These are phyloP conservation scores for Celoporthe dispersa DNA, from an alignment of 2,329 filamentous ascomycete genomes.

Conservation along the genomic window DNA sequence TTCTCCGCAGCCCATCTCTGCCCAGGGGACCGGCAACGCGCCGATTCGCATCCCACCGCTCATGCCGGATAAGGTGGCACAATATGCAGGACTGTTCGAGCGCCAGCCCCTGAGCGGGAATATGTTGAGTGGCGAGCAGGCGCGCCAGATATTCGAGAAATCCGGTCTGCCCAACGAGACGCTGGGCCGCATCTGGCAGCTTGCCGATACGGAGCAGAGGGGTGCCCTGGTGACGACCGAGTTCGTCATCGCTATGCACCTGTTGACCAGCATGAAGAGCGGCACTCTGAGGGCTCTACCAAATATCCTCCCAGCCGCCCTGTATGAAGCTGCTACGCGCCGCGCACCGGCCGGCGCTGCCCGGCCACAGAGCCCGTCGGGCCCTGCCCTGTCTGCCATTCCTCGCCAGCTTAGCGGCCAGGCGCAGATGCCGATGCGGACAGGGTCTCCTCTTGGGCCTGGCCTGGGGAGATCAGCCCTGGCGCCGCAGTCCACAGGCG, in stretches of 20 bases:
- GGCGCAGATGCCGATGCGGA: constrained; percentile 62
- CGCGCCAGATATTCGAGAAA: constrained; percentile 94
- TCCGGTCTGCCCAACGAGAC: constrained; percentile 87
- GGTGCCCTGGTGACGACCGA: constrained; percentile 86
- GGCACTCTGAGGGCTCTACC: constrained; percentile 81
- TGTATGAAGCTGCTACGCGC: constrained; percentile 89
- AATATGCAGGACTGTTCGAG: constrained; percentile 90
- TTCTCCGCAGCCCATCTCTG: constrained; percentile 43
- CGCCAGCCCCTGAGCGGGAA: constrained; percentile 77
- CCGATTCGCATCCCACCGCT: constrained; percentile 88
- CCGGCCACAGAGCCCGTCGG: constrained; percentile 55
- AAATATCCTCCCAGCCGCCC: constrained; percentile 75
- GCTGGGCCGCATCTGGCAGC: constrained; percentile 92
- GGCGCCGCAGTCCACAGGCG: constrained; percentile 51
- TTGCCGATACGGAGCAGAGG: constrained; percentile 91
- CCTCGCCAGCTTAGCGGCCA: constrained; percentile 81
- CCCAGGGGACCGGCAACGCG: constrained; percentile 64
- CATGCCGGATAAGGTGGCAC: constrained; percentile 83
- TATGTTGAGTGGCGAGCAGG: constrained; percentile 80
- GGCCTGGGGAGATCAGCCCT: constrained; percentile 47
- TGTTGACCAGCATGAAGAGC: constrained; percentile 89
- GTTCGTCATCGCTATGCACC: constrained; percentile 98
- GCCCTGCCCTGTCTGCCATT: constrained; percentile 66
- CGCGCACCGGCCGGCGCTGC: constrained; percentile 54
- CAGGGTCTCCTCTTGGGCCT: constrained; percentile 59